A percentile compares a stretch with the other conserved stretches of the same genome.
Evolutionary conservation across 495 filamentous ascomycete species (phyloP).

Genomic region (Xylaria grammica): DNA sequence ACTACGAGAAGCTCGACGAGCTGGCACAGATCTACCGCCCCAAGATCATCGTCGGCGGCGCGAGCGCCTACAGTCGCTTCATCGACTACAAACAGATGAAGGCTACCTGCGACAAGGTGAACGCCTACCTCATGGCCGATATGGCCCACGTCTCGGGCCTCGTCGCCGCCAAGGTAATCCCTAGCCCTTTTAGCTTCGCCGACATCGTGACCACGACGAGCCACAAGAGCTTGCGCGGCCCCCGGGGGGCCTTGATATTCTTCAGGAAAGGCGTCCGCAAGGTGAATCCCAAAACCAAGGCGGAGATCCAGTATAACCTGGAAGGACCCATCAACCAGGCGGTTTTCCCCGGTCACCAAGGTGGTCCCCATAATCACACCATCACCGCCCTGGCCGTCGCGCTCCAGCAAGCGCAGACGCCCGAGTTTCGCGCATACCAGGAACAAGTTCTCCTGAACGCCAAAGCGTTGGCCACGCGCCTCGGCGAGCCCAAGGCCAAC

Average conservation of each 20-base stretch:
- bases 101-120: constrained; percentile 84
- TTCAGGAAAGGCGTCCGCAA: constrained; percentile 88
- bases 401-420: constrained; percentile 85
- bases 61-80: constrained; percentile 91
- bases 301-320: constrained; percentile 84
- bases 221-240: constrained; percentile 95
- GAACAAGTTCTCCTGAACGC: constrained; percentile 85
- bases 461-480: constrained; percentile 76
- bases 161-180: constrained; percentile 87
- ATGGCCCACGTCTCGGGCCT: constrained; percentile 99
- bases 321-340: constrained; percentile 94
- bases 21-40: constrained; percentile 86
- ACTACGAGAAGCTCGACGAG: constrained; percentile 89
- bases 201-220: constrained; percentile 98
- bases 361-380: constrained; percentile 98
- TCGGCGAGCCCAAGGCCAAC: constrained; percentile 73
- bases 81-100: constrained; percentile 93
- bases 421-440: constrained; percentile 91
- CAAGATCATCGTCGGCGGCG: constrained; percentile 93
- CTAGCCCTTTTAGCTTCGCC: constrained; percentile 84
- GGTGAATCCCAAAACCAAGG: constrained; percentile 83
- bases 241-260: constrained; percentile 97
- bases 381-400: constrained; percentile 95
- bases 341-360: constrained; percentile 99
- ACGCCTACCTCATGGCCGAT: constrained; percentile 89